Evolutionary conservation across 2,329 filamentous ascomycete genomes (phyloP), one percentile per base, ranked within the genome.

Genomic region (Trichoderma koningii): DNA sequence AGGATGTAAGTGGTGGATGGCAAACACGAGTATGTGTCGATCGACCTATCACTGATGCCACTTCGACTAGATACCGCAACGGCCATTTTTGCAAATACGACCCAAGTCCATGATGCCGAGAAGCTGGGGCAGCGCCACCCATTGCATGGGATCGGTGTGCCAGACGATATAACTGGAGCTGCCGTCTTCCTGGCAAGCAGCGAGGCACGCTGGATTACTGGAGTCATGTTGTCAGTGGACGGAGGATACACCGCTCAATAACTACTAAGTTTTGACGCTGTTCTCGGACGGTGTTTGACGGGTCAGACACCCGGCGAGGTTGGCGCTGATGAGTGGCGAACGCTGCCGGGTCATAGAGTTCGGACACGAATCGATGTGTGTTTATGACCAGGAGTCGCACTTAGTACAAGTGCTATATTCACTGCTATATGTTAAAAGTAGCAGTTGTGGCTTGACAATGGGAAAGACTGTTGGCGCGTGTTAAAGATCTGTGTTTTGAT

Each of bases 181-280:
- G 75, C 78, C 0, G 69, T 75, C 0, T 81, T 80, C 47, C 72
- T 81, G 0, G 76, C 76, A 0, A 73, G 75, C 15, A 71, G 75
- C 2, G 75, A 80, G 21, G 73, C 78, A 1, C 70, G 77, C 48
- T 80, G 78, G 78, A 77, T 81, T 5, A 81, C 78, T 0, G 78
- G 79, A 0, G 73, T 72, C 1, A 70, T 73, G 47, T 66, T 80
- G 0, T 73, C 78, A 0, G 76, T 80, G 0, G 79, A 80, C 62
- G 79, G 77, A 1, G 79, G 79, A 0, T 75, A 73, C 5, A 79
- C 76, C 0, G 75, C 76, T 10, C 70, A 72, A 62, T 74, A 41
- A 67, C 51, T 0, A 23, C 21, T 3, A 2, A 2, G 21, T 23
- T 23, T 23, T 23, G 21, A 23, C 21, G 21, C 21, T 23, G 21